phyloP scores from a whole-genome alignment of 306 rosid species.

The Malus asiatica region DNA sequence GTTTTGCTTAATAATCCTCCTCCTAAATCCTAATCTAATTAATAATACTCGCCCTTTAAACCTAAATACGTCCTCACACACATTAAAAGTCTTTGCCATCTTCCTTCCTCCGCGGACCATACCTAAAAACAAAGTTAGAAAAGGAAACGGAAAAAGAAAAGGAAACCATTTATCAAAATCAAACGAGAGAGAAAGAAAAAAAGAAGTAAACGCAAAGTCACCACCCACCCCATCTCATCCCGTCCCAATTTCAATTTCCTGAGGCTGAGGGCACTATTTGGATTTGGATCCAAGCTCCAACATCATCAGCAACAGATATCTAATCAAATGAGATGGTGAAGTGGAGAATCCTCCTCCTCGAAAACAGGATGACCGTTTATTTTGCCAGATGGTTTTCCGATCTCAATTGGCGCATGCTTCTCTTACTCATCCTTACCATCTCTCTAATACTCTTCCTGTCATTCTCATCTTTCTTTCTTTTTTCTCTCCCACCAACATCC shows the following conservation, averaged over 20 bases:
- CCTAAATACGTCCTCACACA: background rate
- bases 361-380: slow-evolving; percentile 9
- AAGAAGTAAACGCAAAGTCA: slow-evolving; percentile 5
- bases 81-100: slow-evolving; percentile 3
- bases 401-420: slow-evolving; percentile 44
- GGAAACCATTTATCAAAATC: no score
- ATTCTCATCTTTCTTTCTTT: slow-evolving; percentile 3
- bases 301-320: background rate
- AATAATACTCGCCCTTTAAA: no score
- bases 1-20: background rate
- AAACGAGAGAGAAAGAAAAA: no score
- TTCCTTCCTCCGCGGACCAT: background rate
- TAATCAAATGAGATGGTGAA: background rate
- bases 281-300: background rate
- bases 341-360: slow-evolving; percentile 12
- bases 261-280: background rate
- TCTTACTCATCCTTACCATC: slow-evolving; percentile 41
- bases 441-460: slow-evolving; percentile 39
- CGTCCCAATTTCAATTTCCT: background rate
- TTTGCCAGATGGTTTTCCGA: slow-evolving; percentile 25
- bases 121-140: background rate
- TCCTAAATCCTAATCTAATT: background rate
- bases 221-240: background rate
- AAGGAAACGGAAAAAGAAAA: background rate
- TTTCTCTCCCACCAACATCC: slow-evolving; percentile 3